Conservation (phyloP, 1,139 yeast species). For the Nakaseomyces nivariensis region DNA sequence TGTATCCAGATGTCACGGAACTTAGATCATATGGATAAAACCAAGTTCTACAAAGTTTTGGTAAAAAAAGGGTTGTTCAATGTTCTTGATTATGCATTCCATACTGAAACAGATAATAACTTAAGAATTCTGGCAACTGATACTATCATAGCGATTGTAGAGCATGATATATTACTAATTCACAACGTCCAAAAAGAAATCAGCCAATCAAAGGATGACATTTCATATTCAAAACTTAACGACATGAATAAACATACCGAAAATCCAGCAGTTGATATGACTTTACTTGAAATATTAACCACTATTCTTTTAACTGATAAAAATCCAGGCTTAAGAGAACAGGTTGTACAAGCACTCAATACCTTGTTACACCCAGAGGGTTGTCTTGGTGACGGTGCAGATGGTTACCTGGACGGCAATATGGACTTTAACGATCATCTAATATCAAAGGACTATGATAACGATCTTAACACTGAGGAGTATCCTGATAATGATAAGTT, state of each 20-base stretch:
- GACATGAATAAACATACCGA: conserved; percentile 6
- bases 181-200: conserved; percentile 31
- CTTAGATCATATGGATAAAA: conserved; percentile 51
- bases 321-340: conserved; percentile 67
- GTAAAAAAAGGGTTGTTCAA: conserved; percentile 61
- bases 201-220: conserved; percentile 4
- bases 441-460: conserved; percentile 7
- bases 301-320: conserved; percentile 53
- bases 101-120: conserved; percentile 39
- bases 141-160: conserved; percentile 68
- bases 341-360: conserved; percentile 74
- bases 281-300: conserved; percentile 50
- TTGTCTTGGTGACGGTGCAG: conserved; percentile 15
- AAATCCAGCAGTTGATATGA: conserved; percentile 37
- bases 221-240: neutral
- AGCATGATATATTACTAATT: conserved; percentile 68
- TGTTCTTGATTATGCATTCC: conserved; percentile 63
- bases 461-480: conserved; percentile 9
- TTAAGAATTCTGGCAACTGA: conserved; percentile 73
- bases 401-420: conserved; percentile 2
- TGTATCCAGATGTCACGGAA: conserved; percentile 66
- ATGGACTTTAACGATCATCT: conserved; percentile 23
- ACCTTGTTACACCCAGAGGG: conserved; percentile 56
- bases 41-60: conserved; percentile 54
- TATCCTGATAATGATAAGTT: neutral